A percentile compares a stretch with the other conserved stretches of the same genome.
phyloP scores from a whole-genome alignment of 73 alveolate genomes.

The Effrenium voratum region DNA sequence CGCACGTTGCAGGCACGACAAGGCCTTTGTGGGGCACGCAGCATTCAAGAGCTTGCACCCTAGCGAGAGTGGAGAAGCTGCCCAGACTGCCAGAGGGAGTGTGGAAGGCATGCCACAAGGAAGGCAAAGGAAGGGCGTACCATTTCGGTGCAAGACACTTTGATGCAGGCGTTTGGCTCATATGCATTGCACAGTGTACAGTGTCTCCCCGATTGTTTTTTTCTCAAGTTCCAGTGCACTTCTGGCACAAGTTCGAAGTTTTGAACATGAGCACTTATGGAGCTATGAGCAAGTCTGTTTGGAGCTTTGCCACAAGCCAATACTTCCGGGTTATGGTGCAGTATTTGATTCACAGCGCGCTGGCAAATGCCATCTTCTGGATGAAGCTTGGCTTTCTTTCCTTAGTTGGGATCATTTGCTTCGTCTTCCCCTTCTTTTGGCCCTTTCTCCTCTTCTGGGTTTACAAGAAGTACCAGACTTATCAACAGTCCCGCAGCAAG shows the following conservation, averaged over 20 bases:
- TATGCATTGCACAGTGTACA: background rate
- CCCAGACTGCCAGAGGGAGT: no score
- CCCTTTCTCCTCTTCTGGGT: constrained; percentile 58
- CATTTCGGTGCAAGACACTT: background rate
- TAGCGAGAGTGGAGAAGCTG: no score
- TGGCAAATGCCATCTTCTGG: constrained; percentile 68
- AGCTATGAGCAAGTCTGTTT: constrained; percentile 23
- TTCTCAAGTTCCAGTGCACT: no score
- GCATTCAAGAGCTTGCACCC: constrained; percentile 3
- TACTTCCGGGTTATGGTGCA: constrained; percentile 77
- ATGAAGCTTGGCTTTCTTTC: constrained; percentile 47
- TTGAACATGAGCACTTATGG: no score
- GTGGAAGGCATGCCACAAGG: no score
- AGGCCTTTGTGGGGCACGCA: constrained; percentile 55
- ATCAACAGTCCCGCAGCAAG: background rate
- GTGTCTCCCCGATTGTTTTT: background rate
- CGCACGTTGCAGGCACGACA: constrained; percentile 22
- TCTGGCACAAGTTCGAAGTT: no score
- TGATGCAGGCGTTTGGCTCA: background rate
- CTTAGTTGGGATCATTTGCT: constrained; percentile 21
- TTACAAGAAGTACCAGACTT: constrained; percentile 60
- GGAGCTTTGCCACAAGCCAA: constrained; percentile 23
- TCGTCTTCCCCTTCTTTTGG: constrained; percentile 59
- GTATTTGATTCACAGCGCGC: constrained; percentile 53
- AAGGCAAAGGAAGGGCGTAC: background rate